A percentile compares a stretch with the other conserved stretches of the same genome.
These are phyloP conservation scores for Solanum appendiculatum DNA, from an alignment of 257 asterid genomes.

Conservation along the genomic window DNA sequence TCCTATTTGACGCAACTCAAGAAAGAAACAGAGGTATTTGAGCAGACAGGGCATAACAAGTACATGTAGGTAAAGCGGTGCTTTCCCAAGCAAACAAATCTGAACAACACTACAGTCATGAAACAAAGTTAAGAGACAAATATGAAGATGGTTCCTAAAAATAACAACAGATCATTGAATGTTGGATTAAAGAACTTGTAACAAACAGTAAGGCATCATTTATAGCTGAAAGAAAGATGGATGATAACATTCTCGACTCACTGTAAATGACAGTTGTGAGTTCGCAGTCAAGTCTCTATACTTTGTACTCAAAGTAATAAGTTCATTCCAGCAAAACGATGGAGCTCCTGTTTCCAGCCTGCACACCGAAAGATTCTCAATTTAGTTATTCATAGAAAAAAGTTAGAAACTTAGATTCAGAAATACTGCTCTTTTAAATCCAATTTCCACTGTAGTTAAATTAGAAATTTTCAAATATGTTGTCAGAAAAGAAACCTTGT, in stretches of 20 bases:
- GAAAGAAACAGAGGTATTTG: not conserved
- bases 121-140: not conserved
- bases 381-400: not conserved
- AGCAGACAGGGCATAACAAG: not conserved
- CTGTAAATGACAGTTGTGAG: constrained; percentile 81
- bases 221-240: not conserved
- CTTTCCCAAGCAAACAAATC: not conserved
- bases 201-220: not conserved
- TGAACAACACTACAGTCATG: not conserved
- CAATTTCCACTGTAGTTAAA: not conserved
- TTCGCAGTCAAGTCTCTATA: constrained; percentile 89
- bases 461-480: not conserved
- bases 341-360: constrained; percentile 85
- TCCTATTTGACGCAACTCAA: not conserved
- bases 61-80: not conserved
- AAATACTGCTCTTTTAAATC: not conserved
- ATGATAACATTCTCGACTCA: constrained; percentile 21
- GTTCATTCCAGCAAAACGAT: constrained; percentile 87
- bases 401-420: not conserved
- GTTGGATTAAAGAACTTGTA: not conserved
- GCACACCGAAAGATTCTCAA: constrained; percentile 4
- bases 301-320: constrained; percentile 85
- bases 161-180: not conserved
- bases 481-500: constrained; percentile 47
- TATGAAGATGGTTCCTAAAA: not conserved